Conservation (phyloP, 176 grass and related monocot genomes). For the Urochloa ruziziensis region DNA sequence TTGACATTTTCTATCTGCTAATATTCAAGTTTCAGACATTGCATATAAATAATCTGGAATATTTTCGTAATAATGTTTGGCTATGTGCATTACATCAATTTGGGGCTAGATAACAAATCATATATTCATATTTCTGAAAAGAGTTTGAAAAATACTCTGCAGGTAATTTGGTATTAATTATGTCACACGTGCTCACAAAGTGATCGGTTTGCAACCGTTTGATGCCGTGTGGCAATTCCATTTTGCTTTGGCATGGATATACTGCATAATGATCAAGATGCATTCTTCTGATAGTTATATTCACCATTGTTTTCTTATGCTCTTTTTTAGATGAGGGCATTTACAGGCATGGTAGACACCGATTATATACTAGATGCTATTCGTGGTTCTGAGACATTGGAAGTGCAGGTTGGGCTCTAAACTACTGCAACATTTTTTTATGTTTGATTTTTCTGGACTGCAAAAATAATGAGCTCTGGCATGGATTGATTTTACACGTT, state of each 20-base stretch:
- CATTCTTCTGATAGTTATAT: neutral
- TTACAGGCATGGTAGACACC: slow-evolving; percentile 35
- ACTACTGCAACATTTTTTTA: neutral
- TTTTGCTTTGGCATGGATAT: neutral
- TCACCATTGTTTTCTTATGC: neutral
- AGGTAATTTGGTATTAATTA: neutral
- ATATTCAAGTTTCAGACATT: neutral
- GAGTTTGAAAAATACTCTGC: neutral
- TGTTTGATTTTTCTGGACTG: neutral
- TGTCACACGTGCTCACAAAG: neutral
- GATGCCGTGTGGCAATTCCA: neutral
- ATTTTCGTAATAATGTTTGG: neutral
- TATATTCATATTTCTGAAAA: neutral
- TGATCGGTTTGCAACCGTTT: neutral
- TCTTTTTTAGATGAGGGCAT: slow-evolving; percentile 42
- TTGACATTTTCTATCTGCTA: neutral
- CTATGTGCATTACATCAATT: neutral
- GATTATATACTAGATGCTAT: slow-evolving; percentile 65
- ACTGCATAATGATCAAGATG: neutral
- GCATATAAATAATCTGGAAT: neutral
- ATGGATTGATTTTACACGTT: neutral
- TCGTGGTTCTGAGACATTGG: slow-evolving; percentile 55
- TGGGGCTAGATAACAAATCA: neutral
- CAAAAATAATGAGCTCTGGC: neutral
- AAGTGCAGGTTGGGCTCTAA: slow-evolving; percentile 63